Evolutionary conservation across 176 grass and related monocot genomes (phyloP), one percentile per base, ranked within the genome.

Genomic region (Pharus latifolius): DNA sequence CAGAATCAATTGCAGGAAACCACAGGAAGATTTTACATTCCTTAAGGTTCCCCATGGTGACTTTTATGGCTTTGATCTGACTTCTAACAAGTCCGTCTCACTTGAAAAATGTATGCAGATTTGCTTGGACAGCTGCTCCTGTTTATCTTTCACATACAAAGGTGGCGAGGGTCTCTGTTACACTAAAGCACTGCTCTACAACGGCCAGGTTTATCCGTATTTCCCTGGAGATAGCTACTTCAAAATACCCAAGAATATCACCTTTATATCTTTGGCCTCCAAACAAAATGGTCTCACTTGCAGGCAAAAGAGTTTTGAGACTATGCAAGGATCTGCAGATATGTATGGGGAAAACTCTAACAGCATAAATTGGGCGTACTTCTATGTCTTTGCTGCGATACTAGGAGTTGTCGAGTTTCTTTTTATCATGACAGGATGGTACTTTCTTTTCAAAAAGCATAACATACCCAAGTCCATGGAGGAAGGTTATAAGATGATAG

Each of bases 401-500:
- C 35, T 96, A 19, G 88, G 81, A 35, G 57, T 27, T 33, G 18
- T 86, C 50, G 92, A 91, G 43, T 31, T 83, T 30, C 2, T 96
- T 28, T 74, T 96, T 49, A 78, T 96, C 65, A 34, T 71, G 27
- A 83, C 56, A 40, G 88, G 88, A 6, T 91, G 92, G 88, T 96
- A 81, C 40, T 75, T 82, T 45, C 70, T 96, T 75, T 91, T 82
- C 42, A 85, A 75, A 53, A 72, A 56, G 45, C 68, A 70, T 18
- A 69, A 81, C 32, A 85, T 78, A 33, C 75, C 88, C 2, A 64
- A 63, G 50, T 87, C 81, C 0, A 31, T 84, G 42, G 79, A 96
- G 56, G 82, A 83, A 76, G 92, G 92, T 17, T 96, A 96, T 61
- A 83, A 68, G 56, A 78, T 88, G 92, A 69, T 96, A 81, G 75